phyloP scores from a whole-genome alignment of 768 basidiomycete genomes.

The Ramaria sp. region DNA sequence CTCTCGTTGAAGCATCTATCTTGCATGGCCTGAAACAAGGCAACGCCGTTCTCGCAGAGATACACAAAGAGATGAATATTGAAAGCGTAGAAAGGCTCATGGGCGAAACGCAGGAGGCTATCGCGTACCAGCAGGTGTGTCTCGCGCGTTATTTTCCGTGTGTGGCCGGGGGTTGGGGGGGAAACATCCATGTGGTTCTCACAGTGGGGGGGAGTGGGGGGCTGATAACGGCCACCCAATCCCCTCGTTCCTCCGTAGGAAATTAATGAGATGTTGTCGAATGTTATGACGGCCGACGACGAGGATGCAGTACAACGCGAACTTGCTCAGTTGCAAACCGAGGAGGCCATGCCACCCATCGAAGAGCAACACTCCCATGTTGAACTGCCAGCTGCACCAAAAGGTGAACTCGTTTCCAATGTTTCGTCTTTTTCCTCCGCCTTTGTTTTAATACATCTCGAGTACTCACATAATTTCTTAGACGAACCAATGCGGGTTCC shows the following conservation, averaged over 20 bases:
- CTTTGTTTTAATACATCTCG: background rate
- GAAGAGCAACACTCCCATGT: slow-evolving; percentile 21
- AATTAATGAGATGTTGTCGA: slow-evolving; percentile 78
- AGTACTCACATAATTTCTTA: background rate
- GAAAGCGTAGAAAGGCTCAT: slow-evolving; percentile 91
- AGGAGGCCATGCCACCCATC: slow-evolving; percentile 29
- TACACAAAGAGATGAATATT: slow-evolving; percentile 87
- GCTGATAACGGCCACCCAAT: no score
- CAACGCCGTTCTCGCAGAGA: slow-evolving; percentile 84
- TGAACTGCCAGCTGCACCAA: slow-evolving; percentile 46
- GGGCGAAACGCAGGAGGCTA: slow-evolving; percentile 86
- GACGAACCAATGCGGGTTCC: background rate
- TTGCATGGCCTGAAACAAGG: slow-evolving; percentile 89
- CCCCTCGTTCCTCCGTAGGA: no score
- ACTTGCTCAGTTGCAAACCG: slow-evolving; percentile 54
- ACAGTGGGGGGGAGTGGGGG: no score
- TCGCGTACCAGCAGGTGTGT: slow-evolving; percentile 81
- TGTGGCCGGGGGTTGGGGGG: no score
- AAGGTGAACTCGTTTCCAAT: slow-evolving; percentile 26
- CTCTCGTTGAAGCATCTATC: slow-evolving; percentile 85
- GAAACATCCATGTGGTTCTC: no score
- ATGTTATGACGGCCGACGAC: slow-evolving; percentile 74
- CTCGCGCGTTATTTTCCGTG: no score
- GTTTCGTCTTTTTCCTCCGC: background rate
- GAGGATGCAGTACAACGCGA: slow-evolving; percentile 91